Evolutionary conservation across 805 yeast genomes (phyloP), one percentile per base, ranked within the genome.

Genomic region (Suhomyces faveliae): DNA sequence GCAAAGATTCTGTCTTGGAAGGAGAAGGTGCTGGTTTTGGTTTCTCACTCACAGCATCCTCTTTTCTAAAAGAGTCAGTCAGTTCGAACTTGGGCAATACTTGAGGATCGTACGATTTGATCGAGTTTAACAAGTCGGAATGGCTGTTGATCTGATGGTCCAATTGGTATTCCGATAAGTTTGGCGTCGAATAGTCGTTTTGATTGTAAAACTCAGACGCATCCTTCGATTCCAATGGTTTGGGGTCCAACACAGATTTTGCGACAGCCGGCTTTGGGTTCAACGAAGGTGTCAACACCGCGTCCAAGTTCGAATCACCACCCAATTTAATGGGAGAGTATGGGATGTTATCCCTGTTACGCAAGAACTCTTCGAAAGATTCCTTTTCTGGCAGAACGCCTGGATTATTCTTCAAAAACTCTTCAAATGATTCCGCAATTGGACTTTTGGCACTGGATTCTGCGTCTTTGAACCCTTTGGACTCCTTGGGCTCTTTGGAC

Each of bases 91-190:
- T 52, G n/a, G 67, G 64, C 43, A 63, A 61, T 41, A 62, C 62
- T 39, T 66, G 62, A 41, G 62, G 69, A 53, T 73, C 77, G 46
- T 64, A 57, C 4, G 73, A 65, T 55, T 67, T 58, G 43, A 73
- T 64, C 10, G 63, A 63, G 39, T 61, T 55, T 49, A 73, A 58
- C 40, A 73, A 61, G 42, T 68, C 70, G 22, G 60, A 49, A 49
- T 71, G 77, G 48, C 62, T 63, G 20, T 59, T 54, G 55, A 73
- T 72, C 43, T 70, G 68, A 53, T 73, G 57, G 20, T 66, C 70
- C 47, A 73, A 60, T 57, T 73, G 78, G 53, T 68, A 73, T 54
- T 73, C 77, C 1, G 76, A 71, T 35, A 73, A 59, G 54, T 73
- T 73, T 17, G 78, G 78, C 13, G 73, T 68, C 8, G 76, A 70